Conservation (phyloP, 1,284 basidiomycete genomes). For the Ceratobasidium sp. region DNA sequence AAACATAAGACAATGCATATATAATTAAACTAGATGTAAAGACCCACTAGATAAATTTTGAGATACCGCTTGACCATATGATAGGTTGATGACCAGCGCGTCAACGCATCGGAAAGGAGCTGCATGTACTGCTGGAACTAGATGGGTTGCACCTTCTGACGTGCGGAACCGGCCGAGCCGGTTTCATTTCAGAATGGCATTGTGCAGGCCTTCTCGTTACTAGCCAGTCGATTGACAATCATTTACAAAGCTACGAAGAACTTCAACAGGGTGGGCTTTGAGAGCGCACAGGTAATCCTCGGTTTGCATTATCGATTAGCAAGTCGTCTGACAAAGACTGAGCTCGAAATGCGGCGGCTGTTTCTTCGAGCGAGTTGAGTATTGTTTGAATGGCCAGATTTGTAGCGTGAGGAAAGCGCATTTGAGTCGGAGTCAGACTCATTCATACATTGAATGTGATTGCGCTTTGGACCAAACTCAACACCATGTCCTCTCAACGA, state of each 20-base stretch:
- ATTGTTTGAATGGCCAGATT: slow-evolving; percentile 29
- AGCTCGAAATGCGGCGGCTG: not conserved
- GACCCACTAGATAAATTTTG: not conserved
- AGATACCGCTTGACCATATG: slow-evolving; percentile 15
- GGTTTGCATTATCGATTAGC: not conserved
- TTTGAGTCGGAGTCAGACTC: not conserved
- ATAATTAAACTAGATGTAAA: not conserved
- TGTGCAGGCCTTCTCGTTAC: not conserved
- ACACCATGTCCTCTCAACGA: not conserved
- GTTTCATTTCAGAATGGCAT: not conserved
- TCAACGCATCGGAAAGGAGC: not conserved
- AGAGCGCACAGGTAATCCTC: slow-evolving; percentile 6
- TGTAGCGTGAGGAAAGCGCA: slow-evolving; percentile 39
- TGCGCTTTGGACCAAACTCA: slow-evolving; percentile 28
- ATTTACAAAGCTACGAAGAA: not conserved
- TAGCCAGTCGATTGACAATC: slow-evolving; percentile 1
- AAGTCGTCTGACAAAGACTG: not conserved
- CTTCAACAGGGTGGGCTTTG: slow-evolving; percentile 1
- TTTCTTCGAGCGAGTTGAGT: slow-evolving; percentile 10
- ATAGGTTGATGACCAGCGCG: slow-evolving; percentile 4
- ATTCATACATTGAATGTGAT: slow-evolving; percentile 25
- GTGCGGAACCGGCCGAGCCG: not conserved
- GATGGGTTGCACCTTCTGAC: not conserved
- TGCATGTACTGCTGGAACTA: not conserved
- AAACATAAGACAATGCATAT: no score